phyloP scores from a whole-genome alignment of 169 alveolate species.

The Amoebophrya sp. region DNA sequence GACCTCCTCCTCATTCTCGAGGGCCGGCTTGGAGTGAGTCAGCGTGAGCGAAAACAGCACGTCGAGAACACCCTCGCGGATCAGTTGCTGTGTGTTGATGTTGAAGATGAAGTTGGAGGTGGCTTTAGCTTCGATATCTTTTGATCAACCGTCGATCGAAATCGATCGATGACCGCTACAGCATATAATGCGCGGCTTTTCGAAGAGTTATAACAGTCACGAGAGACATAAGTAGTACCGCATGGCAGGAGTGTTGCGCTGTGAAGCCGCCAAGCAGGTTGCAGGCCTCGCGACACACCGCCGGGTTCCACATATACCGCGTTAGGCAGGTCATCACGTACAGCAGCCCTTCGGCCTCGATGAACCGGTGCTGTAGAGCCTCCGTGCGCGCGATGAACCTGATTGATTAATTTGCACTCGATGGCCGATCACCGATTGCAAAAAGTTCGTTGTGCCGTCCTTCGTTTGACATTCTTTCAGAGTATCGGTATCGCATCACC shows the following conservation, averaged over 20 bases:
- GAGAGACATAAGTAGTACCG: background rate
- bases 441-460: background rate
- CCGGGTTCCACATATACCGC: background rate
- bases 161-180: no score
- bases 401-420: background rate
- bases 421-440: no score
- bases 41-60: background rate
- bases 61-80: constrained; percentile 1
- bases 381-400: background rate
- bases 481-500: background rate
- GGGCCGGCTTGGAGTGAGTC: background rate
- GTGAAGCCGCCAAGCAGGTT: background rate
- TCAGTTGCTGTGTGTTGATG: background rate
- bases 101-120: no score
- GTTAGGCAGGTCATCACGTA: background rate
- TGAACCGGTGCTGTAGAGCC: background rate
- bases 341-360: background rate
- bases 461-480: background rate
- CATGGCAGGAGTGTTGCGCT: background rate
- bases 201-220: no score
- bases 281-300: background rate
- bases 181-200: no score
- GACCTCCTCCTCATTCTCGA: background rate
- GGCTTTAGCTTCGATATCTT: no score
- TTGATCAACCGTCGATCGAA: no score